Percentiles rank a stretch among this genome's conserved stretches.
These are phyloP conservation scores for Fragosphaeria purpurea DNA, from an alignment of 2,329 filamentous ascomycete species.

Conservation along the genomic window DNA sequence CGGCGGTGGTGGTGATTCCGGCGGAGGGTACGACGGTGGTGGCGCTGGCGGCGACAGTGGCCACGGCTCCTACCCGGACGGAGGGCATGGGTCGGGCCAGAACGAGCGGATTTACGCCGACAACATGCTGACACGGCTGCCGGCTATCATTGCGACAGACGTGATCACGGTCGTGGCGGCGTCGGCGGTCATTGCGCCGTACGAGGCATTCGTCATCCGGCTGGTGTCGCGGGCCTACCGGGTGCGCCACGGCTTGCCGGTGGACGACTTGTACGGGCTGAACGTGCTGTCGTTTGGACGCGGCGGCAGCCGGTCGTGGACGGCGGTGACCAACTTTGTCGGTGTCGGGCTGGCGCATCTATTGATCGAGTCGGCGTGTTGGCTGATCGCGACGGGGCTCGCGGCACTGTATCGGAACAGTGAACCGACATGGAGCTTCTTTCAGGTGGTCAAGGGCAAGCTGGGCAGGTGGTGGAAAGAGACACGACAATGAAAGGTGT, in stretches of 20 bases:
- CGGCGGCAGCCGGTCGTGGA: slow-evolving; percentile 24
- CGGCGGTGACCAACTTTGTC: slow-evolving; percentile 34
- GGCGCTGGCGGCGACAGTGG: not conserved
- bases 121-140: slow-evolving; percentile 41
- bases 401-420: slow-evolving; percentile 14
- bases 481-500: too few relatives aligned
- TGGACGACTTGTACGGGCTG: slow-evolving; percentile 27
- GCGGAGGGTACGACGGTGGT: not conserved
- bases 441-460: slow-evolving; percentile 15
- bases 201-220: slow-evolving; percentile 36
- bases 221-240: slow-evolving; percentile 34
- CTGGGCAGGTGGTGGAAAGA: not conserved
- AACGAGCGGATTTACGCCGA: slow-evolving; percentile 20
- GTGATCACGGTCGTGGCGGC: slow-evolving; percentile 34
- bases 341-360: slow-evolving; percentile 36
- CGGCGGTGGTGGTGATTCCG: slow-evolving; percentile 1
- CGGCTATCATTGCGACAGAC: slow-evolving; percentile 36
- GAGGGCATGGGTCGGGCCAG: not conserved
- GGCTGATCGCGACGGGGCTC: slow-evolving; percentile 30
- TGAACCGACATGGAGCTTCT: slow-evolving; percentile 8
- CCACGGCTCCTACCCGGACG: slow-evolving; percentile 3
- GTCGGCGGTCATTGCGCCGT: slow-evolving; percentile 33
- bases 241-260: slow-evolving; percentile 26
- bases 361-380: slow-evolving; percentile 33
- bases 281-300: slow-evolving; percentile 20